Percentiles rank a stretch among this genome's conserved stretches.
These are phyloP conservation scores for Leucocoprinus leucothites DNA, from an alignment of 768 basidiomycete species.

Conservation along the genomic window DNA sequence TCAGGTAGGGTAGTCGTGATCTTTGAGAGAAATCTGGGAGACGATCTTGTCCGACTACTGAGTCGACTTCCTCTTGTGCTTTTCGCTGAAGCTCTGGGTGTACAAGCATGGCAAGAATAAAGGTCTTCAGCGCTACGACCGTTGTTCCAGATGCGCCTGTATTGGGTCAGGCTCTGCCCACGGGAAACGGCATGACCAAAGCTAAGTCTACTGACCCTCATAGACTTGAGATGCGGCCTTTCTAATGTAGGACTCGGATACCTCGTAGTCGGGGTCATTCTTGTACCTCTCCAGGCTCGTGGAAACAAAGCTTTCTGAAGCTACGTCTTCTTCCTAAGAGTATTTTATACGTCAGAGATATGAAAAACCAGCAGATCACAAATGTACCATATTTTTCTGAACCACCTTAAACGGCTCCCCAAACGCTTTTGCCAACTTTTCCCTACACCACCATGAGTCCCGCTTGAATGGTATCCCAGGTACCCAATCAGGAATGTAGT, in stretches of 20 bases:
- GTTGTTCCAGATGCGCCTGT: not conserved
- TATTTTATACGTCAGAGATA: not conserved
- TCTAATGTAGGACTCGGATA: not conserved
- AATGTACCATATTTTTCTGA: not conserved
- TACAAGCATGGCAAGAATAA: constrained; percentile 22
- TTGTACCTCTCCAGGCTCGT: not conserved
- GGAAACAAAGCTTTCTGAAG: not conserved
- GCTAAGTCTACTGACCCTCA: not conserved
- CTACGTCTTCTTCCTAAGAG: not conserved
- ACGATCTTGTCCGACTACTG: constrained; percentile 14
- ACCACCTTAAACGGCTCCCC: not conserved
- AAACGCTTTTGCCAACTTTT: not conserved
- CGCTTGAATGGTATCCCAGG: constrained; percentile 3
- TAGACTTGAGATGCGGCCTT: not conserved
- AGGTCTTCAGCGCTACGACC: constrained; percentile 13
- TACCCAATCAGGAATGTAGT: constrained; percentile 5
- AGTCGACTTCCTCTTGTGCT: constrained; percentile 28
- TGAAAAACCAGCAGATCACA: not conserved
- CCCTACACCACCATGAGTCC: not conserved
- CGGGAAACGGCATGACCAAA: too few species aligned
- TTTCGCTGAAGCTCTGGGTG: constrained; percentile 22
- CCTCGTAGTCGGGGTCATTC: not conserved
- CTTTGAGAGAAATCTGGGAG: constrained; percentile 23
- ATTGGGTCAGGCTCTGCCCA: too few species aligned
- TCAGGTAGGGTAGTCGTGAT: constrained; percentile 15